A percentile compares a stretch with the other conserved stretches of the same genome.
Evolutionary conservation across 441 rosid species (phyloP).

Genomic region (Aquilaria agallochum): DNA sequence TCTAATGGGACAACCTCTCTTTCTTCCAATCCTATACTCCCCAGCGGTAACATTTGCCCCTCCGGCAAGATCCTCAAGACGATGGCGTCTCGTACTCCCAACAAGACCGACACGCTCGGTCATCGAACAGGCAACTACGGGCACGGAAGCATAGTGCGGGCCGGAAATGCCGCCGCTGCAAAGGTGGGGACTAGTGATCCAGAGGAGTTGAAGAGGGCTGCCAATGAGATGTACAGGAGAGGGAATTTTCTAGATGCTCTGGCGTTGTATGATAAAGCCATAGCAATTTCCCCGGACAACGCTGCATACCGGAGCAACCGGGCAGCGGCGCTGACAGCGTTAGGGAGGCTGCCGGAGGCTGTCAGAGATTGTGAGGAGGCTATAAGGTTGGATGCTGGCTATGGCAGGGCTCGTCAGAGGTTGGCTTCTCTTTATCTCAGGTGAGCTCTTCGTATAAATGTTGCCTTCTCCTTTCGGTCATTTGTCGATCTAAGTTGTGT

Average conservation of each 20-base stretch:
- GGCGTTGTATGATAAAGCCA: slow-evolving; percentile 51
- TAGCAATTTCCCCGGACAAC: slow-evolving; percentile 47
- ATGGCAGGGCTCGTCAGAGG: slow-evolving; percentile 57
- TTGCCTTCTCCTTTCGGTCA: background rate
- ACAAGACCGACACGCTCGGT: slow-evolving; percentile 39
- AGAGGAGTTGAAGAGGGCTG: slow-evolving; percentile 53
- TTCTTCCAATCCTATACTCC: slow-evolving; percentile 34
- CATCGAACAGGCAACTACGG: slow-evolving; percentile 63
- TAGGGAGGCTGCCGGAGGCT: slow-evolving; percentile 54
- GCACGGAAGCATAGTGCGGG: slow-evolving; percentile 59
- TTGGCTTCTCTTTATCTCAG: slow-evolving; percentile 62
- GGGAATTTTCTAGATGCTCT: slow-evolving; percentile 56
- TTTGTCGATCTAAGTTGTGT: background rate
- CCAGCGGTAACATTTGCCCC: slow-evolving; percentile 67
- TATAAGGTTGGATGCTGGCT: slow-evolving; percentile 44
- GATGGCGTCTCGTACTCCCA: slow-evolving; percentile 29
- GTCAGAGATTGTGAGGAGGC: slow-evolving; percentile 64
- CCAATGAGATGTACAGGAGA: slow-evolving; percentile 55
- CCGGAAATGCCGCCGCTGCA: slow-evolving; percentile 17
- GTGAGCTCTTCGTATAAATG: slow-evolving; percentile 18
- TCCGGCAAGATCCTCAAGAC: slow-evolving; percentile 68
- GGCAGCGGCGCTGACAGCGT: slow-evolving; percentile 56
- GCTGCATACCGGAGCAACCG: slow-evolving; percentile 62
- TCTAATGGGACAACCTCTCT: slow-evolving; percentile 26
- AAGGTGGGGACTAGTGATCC: slow-evolving; percentile 23